These are phyloP conservation scores for Yamadazyma friedrichii DNA, from an alignment of 1,139 yeast genomes.

Conservation along the genomic window DNA sequence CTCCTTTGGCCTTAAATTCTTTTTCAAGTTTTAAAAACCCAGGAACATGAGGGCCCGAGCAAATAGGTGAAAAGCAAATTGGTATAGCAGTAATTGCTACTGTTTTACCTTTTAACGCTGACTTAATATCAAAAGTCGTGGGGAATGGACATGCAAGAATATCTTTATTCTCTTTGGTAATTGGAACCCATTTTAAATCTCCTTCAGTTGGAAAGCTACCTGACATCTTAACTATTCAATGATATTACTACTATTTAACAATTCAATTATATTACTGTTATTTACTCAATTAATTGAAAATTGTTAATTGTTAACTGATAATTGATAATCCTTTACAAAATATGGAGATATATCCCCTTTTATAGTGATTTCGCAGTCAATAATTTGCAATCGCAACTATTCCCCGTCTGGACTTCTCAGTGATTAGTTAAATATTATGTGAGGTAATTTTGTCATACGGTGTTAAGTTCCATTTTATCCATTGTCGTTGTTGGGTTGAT, in stretches of 20 bases:
- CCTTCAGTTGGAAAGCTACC: constrained; percentile 49
- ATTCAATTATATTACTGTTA: too few relatives aligned
- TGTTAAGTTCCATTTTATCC: background rate
- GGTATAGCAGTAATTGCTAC: constrained; percentile 80
- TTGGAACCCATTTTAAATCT: constrained; percentile 58
- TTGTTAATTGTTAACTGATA: too few relatives aligned
- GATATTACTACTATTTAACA: too few relatives aligned
- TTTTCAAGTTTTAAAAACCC: constrained; percentile 55
- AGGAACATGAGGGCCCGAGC: constrained; percentile 81
- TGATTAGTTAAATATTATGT: background rate
- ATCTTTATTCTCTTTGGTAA: constrained; percentile 39
- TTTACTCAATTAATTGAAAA: too few relatives aligned
- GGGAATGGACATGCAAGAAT: constrained; percentile 58
- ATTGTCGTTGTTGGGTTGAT: background rate
- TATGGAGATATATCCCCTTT: too few relatives aligned
- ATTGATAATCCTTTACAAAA: too few relatives aligned
- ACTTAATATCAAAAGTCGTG: constrained; percentile 45
- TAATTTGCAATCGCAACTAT: background rate
- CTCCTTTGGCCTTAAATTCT: constrained; percentile 64
- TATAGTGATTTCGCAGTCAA: too few relatives aligned
- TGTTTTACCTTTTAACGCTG: constrained; percentile 48
- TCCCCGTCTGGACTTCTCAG: background rate
- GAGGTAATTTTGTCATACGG: background rate
- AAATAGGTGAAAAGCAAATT: constrained; percentile 91
- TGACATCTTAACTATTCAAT: constrained; percentile 1